phyloP scores from a whole-genome alignment of 73 alveolate genomes.

The Paramecium primaurelia region DNA sequence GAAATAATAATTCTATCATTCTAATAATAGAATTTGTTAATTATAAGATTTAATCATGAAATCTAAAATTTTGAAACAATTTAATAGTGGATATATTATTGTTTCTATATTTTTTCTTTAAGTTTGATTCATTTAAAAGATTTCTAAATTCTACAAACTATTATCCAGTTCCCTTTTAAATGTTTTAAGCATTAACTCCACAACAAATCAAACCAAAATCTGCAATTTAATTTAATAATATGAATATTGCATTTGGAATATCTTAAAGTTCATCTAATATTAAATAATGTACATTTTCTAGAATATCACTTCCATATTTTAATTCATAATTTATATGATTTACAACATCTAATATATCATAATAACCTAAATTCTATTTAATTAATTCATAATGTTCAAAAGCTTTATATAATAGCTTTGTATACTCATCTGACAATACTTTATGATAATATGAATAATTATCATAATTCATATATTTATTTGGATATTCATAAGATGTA shows the following conservation, averaged over 20 bases:
- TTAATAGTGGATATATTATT: not conserved
- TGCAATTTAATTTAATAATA: slow-evolving; percentile 64
- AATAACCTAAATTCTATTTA: slow-evolving; percentile 68
- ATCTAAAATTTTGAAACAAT: slow-evolving; percentile 70
- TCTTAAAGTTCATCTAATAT: slow-evolving; percentile 91
- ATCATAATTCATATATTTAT: slow-evolving; percentile 38
- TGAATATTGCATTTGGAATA: slow-evolving; percentile 72
- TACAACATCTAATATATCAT: slow-evolving; percentile 86
- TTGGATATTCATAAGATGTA: slow-evolving; percentile 47
- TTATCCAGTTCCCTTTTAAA: slow-evolving; percentile 91
- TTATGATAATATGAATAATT: not conserved
- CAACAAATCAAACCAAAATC: slow-evolving; percentile 75
- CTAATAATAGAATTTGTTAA: slow-evolving; percentile 77
- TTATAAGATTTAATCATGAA: slow-evolving; percentile 77
- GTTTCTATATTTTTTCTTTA: not conserved
- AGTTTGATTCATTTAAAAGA: slow-evolving; percentile 26
- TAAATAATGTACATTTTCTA: slow-evolving; percentile 70
- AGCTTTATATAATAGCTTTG: not conserved
- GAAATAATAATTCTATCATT: slow-evolving; percentile 78
- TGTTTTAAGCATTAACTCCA: slow-evolving; percentile 91
- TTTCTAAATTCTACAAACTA: slow-evolving; percentile 73
- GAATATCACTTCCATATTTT: slow-evolving; percentile 24
- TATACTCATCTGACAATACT: slow-evolving; percentile 10
- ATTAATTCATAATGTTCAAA: slow-evolving; percentile 74
- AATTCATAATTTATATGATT: slow-evolving; percentile 67